These are phyloP conservation scores for Stagonosporopsis vannaccii DNA, from an alignment of 2,329 filamentous ascomycete species.

Conservation along the genomic window DNA sequence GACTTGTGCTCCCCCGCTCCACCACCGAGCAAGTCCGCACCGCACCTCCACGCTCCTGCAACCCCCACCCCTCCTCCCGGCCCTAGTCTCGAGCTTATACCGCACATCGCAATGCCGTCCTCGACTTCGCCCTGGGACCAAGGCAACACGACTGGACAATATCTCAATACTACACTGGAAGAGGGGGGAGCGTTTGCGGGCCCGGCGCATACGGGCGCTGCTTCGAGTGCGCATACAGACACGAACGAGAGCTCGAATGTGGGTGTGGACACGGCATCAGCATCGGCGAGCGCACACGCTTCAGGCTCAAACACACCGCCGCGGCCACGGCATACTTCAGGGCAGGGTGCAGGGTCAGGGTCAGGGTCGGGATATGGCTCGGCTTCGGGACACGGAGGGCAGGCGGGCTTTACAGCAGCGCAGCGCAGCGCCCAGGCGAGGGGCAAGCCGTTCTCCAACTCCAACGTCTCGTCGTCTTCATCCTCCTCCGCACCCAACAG, in stretches of 20 bases:
- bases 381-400: background rate
- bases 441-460: slow-evolving; percentile 21
- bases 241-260: too few relatives aligned
- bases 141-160: too few relatives aligned
- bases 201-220: background rate
- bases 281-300: too few relatives aligned
- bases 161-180: too few relatives aligned
- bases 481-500: background rate
- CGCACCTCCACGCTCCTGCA: background rate
- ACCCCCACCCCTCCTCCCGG: too few relatives aligned
- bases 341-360: background rate
- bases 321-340: background rate
- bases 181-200: too few relatives aligned
- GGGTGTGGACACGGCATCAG: too few relatives aligned
- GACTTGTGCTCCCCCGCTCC: background rate
- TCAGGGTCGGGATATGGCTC: background rate
- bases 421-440: slow-evolving; percentile 42
- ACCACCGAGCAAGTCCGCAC: background rate
- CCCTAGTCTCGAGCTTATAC: too few relatives aligned
- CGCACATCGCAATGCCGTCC: background rate
- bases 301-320: background rate
- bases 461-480: background rate
- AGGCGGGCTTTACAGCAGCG: slow-evolving; percentile 23
- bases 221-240: background rate
- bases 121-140: too few relatives aligned